phyloP scores from a whole-genome alignment of 257 asterid species.

The Solanum pinnatisectum region DNA sequence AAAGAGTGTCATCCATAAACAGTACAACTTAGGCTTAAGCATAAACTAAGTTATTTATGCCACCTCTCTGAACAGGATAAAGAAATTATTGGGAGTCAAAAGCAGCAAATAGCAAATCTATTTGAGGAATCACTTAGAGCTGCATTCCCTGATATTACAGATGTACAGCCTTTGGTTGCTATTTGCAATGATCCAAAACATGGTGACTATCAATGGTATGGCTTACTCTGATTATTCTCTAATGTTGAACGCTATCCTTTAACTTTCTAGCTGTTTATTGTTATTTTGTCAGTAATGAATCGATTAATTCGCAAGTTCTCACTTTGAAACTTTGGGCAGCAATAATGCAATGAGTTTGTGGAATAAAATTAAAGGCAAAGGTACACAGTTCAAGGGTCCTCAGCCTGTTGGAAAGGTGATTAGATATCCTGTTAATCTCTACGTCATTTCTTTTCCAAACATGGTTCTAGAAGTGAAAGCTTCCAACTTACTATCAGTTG shows the following conservation, averaged over 20 bases:
- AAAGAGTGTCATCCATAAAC: not conserved
- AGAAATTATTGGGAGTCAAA: slow-evolving; percentile 47
- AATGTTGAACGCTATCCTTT: not conserved
- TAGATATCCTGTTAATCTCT: not conserved
- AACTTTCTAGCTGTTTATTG: not conserved
- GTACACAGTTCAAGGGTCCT: slow-evolving; percentile 59
- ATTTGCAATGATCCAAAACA: slow-evolving; percentile 59
- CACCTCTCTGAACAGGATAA: slow-evolving; percentile 27
- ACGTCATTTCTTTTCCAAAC: not conserved
- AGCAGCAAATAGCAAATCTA: slow-evolving; percentile 44
- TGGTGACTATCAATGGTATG: slow-evolving; percentile 93
- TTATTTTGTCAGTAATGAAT: not conserved
- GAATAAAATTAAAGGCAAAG: slow-evolving; percentile 56
- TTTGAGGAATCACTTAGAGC: slow-evolving; percentile 51
- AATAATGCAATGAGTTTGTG: slow-evolving; percentile 96
- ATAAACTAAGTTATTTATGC: not conserved
- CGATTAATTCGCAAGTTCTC: not conserved
- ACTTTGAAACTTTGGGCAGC: slow-evolving; percentile 30
- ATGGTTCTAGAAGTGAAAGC: not conserved
- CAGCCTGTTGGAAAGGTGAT: slow-evolving; percentile 78
- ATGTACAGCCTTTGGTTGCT: slow-evolving; percentile 49
- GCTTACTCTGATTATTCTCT: not conserved
- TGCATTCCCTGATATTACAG: slow-evolving; percentile 54
- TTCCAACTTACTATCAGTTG: not conserved
- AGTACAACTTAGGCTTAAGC: not conserved